These are phyloP conservation scores for Pseudogymnoascus pannorum DNA, from an alignment of 2,329 filamentous ascomycete species.

Conservation along the genomic window DNA sequence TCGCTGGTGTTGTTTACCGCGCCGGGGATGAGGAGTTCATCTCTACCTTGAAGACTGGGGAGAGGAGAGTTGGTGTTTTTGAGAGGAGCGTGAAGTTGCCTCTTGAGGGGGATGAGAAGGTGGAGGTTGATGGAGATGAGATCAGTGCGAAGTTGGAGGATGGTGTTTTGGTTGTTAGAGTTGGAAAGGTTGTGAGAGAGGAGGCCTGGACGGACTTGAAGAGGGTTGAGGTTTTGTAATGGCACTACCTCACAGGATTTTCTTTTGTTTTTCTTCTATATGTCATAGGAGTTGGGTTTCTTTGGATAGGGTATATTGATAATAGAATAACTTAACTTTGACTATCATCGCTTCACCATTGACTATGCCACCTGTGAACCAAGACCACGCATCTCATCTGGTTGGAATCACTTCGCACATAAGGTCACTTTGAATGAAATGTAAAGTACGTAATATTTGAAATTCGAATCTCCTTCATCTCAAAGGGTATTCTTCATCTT, in stretches of 20 bases:
- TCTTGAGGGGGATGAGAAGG: constrained; percentile 42
- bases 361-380: neutral
- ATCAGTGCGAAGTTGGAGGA: constrained; percentile 75
- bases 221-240: constrained; percentile 47
- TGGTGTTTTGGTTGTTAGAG: constrained; percentile 66
- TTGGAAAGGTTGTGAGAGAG: constrained; percentile 57
- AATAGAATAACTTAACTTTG: neutral
- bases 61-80: constrained; percentile 68
- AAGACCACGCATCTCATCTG: too few species aligned
- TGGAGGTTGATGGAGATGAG: constrained; percentile 55
- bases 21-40: constrained; percentile 63
- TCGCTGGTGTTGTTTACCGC: constrained; percentile 67
- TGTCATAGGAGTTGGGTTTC: neutral
- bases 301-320: neutral
- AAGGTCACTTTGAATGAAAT: neutral
- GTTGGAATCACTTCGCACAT: too few species aligned
- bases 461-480: neutral
- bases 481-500: neutral
- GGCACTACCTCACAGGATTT: neutral
- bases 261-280: neutral
- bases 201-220: constrained; percentile 57
- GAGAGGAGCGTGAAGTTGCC: constrained; percentile 61
- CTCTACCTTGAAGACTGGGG: constrained; percentile 50
- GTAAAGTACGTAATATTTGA: neutral
- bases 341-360: neutral